A percentile compares a stretch with the other conserved stretches of the same genome.
phyloP scores from a whole-genome alignment of 1,139 yeast genomes.

The Magnusiomyces magnusii region DNA sequence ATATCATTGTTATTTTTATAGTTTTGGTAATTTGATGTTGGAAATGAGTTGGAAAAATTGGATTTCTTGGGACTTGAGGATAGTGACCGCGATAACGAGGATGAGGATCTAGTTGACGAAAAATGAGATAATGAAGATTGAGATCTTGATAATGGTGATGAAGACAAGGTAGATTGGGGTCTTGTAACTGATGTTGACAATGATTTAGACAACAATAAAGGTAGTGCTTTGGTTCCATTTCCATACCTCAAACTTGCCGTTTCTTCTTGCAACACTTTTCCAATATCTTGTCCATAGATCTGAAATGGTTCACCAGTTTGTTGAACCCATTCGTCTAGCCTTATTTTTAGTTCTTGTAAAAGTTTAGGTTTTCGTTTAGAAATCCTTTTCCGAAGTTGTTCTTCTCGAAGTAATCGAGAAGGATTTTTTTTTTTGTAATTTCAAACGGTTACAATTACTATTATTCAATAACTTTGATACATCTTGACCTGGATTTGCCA shows the following conservation, averaged over 20 bases:
- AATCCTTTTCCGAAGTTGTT: slow-evolving; percentile 60
- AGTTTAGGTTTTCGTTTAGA: slow-evolving; percentile 60
- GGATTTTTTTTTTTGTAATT: slow-evolving; percentile 38
- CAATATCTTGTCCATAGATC: slow-evolving; percentile 29
- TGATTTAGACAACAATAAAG: too few species aligned
- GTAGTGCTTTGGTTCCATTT: too few species aligned
- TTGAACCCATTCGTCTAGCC: slow-evolving; percentile 43
- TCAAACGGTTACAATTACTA: slow-evolving; percentile 44
- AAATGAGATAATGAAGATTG: too few species aligned
- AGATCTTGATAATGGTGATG: too few species aligned
- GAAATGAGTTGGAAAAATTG: background rate
- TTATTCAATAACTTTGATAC: slow-evolving; percentile 70
- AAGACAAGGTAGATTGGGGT: too few species aligned
- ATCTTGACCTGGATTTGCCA: slow-evolving; percentile 67
- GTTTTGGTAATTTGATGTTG: too few species aligned
- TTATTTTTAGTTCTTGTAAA: slow-evolving; percentile 44
- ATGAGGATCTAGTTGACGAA: background rate
- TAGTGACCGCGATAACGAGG: background rate
- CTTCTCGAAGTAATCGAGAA: slow-evolving; percentile 71
- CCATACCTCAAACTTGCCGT: slow-evolving; percentile 2
- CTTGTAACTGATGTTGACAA: too few species aligned
- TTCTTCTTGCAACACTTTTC: slow-evolving; percentile 23
- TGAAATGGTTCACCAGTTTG: slow-evolving; percentile 31
- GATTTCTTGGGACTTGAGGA: background rate
- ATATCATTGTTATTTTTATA: too few species aligned